A percentile compares a stretch with the other conserved stretches of the same genome.
Evolutionary conservation across 164 flowering plant species (phyloP).

Genomic region (Pachysandra terminalis): DNA sequence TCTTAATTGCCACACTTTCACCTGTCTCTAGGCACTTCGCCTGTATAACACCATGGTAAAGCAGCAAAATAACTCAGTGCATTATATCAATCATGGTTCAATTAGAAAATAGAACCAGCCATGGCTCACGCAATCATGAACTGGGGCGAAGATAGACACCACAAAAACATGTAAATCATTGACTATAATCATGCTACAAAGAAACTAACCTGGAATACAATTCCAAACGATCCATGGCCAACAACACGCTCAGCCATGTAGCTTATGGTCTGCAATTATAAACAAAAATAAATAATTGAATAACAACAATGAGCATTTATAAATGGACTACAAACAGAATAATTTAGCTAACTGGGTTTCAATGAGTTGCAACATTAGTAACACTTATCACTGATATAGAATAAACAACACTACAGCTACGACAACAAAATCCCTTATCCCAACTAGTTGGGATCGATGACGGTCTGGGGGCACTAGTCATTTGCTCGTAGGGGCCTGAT

Average conservation of each 20-base stretch:
- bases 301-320: neutral
- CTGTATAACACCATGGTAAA: constrained; percentile 26
- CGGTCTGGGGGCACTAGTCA: too few species aligned
- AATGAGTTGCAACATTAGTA: neutral
- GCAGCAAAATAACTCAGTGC: neutral
- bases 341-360: too few species aligned
- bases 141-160: neutral
- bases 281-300: neutral
- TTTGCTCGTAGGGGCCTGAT: too few species aligned
- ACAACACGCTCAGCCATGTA: constrained; percentile 74
- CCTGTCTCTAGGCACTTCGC: constrained; percentile 81
- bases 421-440: too few species aligned
- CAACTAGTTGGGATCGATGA: too few species aligned
- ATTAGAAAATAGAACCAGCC: neutral
- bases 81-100: neutral
- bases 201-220: constrained; percentile 52
- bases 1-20: constrained; percentile 70
- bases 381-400: neutral
- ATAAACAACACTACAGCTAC: neutral
- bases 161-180: neutral
- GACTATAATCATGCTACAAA: neutral
- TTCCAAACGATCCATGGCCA: constrained; percentile 69
- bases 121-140: neutral
- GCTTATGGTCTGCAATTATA: constrained; percentile 47
- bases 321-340: neutral